phyloP scores from a whole-genome alignment of 2,329 filamentous ascomycete genomes.

The Mycosphaerella arachidis region DNA sequence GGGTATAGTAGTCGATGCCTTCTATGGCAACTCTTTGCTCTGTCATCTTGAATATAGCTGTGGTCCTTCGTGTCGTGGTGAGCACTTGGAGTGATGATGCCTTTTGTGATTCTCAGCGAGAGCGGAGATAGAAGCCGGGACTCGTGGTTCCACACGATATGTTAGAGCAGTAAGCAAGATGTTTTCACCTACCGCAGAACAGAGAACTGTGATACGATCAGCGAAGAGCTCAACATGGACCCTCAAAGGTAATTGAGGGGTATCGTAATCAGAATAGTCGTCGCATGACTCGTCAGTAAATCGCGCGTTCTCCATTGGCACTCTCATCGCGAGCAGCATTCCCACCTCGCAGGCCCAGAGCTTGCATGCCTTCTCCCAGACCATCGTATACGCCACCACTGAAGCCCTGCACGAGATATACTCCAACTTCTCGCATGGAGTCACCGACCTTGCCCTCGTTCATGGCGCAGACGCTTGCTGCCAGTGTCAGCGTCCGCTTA shows the following conservation, averaged over 20 bases:
- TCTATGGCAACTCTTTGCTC: conserved; percentile 20
- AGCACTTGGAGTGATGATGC: not conserved
- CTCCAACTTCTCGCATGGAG: conserved; percentile 50
- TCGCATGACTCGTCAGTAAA: conserved; percentile 5
- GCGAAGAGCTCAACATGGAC: not conserved
- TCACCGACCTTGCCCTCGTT: conserved; percentile 63
- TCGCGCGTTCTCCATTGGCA: not conserved
- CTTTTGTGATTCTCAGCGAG: not conserved
- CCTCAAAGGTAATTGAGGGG: conserved; percentile 1
- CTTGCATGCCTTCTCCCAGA: conserved; percentile 49
- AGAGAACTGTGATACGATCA: not conserved
- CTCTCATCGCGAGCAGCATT: not conserved
- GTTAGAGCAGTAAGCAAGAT: not conserved
- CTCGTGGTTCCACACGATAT: not conserved
- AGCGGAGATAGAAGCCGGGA: not conserved
- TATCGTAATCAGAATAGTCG: conserved; percentile 2
- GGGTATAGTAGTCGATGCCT: conserved; percentile 26
- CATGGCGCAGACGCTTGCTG: conserved; percentile 54
- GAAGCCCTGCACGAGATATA: conserved; percentile 61
- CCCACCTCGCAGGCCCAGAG: conserved; percentile 36
- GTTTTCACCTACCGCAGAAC: not conserved
- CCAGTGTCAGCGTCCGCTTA: conserved; percentile 49
- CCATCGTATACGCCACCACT: conserved; percentile 65
- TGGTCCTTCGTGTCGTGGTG: not conserved
- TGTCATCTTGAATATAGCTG: not conserved